These are phyloP conservation scores for Pulveroboletus sp. DNA, from an alignment of 768 basidiomycete genomes.

Conservation along the genomic window DNA sequence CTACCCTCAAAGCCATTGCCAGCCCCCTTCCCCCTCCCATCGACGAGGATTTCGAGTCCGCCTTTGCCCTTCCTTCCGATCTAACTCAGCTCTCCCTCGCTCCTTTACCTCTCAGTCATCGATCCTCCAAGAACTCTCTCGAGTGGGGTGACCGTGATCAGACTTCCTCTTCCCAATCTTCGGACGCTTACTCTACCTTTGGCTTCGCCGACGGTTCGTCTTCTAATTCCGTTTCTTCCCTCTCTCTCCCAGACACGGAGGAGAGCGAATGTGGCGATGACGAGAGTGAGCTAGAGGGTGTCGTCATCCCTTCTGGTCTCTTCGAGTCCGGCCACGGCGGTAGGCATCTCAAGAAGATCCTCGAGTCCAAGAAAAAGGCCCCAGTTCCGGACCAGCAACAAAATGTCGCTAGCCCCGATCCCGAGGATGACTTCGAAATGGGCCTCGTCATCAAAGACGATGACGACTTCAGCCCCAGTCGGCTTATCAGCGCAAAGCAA, in stretches of 20 bases:
- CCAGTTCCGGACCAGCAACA: conserved; percentile 54
- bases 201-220: conserved; percentile 74
- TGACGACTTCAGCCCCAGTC: conserved; percentile 76
- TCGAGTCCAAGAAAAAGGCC: conserved; percentile 52
- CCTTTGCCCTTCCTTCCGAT: conserved; percentile 75
- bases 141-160: conserved; percentile 87
- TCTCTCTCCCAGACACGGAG: conserved; percentile 67
- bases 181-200: conserved; percentile 79
- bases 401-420: conserved; percentile 57
- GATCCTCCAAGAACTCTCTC: conserved; percentile 78
- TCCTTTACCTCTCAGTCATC: conserved; percentile 70
- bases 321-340: conserved; percentile 70
- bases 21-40: conserved; percentile 40
- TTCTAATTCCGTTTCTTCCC: conserved; percentile 65
- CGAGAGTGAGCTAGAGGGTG: conserved; percentile 76
- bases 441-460: conserved; percentile 85
- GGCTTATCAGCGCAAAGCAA: conserved; percentile 54
- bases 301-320: conserved; percentile 72
- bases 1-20: conserved; percentile 32
- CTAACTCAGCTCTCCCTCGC: conserved; percentile 81
- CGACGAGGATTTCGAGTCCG: conserved; percentile 80
- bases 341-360: conserved; percentile 46
- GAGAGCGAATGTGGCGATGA: conserved; percentile 66
- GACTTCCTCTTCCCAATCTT: conserved; percentile 82
- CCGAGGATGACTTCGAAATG: conserved; percentile 83